Base-by-base conservation (phyloP, 2,329 filamentous ascomycete species). In the Xylaria sp. region DNA sequence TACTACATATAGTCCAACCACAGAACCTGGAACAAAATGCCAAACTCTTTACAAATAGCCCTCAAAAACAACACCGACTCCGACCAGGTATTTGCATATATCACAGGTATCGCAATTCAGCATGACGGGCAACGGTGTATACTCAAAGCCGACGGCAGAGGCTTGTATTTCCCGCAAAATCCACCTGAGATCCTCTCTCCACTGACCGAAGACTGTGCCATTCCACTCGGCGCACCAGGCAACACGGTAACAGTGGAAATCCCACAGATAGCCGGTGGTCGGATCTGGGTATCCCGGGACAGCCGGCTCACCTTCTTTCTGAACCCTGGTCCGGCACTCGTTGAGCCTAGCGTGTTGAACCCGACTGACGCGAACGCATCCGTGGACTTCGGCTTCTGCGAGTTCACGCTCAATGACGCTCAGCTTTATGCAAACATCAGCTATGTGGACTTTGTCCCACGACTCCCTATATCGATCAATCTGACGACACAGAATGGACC, bases 291-390 rank as follows among this genome's bases (percentile, higher is more conserved):
- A 75, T 85, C 84, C 36, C 82, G 87, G 60, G 85, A 84, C 66
- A 75, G 77, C 10, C 83, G 81, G 38, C 81, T 91, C 38, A 87
- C 83, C 0, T 92, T 92, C 77, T 79, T 88, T 9, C 80, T 92
- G 36, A 92, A 92, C 74, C 89, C 88, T 0, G 88, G 88, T 1
- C 87, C 89, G 0, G 88, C 86, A 0, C 82, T 92, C 3, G 89
- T 92, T 53, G 89, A 91, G 77, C 90, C 90, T 0, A 90, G 88
- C 4, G 87, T 90, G n/a, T 85, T 87, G 11, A 92, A 92, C 75
- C 83, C 85, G 0, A 82, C 82, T 9, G 88, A 90, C 69, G 80
- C 83, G 7, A 89, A 89, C 71, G 82, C 82, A 54, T 78, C 81
- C 44, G 80, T 84, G 44, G 81, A 84, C 70, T 90, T 88, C 80